Evolutionary conservation across 805 yeast genomes (phyloP).

Genomic region (Cephaloascus albidus): DNA sequence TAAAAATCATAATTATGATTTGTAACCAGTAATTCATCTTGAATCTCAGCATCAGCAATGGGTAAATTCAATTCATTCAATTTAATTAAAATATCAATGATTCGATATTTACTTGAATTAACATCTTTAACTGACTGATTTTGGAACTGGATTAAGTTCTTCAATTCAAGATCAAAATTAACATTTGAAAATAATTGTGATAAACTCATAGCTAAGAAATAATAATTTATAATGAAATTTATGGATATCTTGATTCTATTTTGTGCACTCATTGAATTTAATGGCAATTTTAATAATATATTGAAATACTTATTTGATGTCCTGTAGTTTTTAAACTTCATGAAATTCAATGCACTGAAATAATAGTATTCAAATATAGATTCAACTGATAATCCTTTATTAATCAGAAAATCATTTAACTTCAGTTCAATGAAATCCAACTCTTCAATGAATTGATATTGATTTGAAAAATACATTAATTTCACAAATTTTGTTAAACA

Average conservation of each 20-base stretch:
- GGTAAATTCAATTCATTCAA: neutral
- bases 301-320: neutral
- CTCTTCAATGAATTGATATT: neutral
- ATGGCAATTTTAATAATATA: neutral
- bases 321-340: neutral
- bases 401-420: neutral
- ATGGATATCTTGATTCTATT: neutral
- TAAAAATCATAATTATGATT: neutral
- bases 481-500: neutral
- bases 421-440: neutral
- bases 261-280: neutral
- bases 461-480: too few relatives aligned
- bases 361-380: neutral
- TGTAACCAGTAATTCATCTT: neutral
- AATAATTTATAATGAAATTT: neutral
- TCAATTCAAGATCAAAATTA: neutral
- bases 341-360: neutral
- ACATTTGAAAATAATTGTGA: neutral
- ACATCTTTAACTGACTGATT: too few relatives aligned
- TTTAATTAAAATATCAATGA: neutral
- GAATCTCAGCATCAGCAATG: neutral
- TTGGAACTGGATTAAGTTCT: neutral
- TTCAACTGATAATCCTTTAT: neutral
- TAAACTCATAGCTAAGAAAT: neutral
- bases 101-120: neutral